A percentile compares a stretch with the other conserved stretches of the same genome.
Conservation (phyloP, 108 stramenopile genomes). For the Fragilaria radians region DNA sequence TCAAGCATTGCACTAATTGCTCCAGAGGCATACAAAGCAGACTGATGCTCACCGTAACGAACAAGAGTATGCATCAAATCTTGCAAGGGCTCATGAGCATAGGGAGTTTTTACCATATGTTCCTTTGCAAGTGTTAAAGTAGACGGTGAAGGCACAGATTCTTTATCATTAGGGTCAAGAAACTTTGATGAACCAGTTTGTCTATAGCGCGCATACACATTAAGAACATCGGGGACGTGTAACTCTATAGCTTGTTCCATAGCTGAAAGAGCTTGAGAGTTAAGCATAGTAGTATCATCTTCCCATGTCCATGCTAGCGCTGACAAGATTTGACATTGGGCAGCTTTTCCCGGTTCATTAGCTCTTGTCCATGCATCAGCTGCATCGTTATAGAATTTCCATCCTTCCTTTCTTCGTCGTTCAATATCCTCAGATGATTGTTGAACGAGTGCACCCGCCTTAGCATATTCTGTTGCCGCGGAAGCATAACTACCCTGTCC, state of each 20-base stretch:
- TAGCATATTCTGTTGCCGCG: conserved; percentile 66
- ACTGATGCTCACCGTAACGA: conserved; percentile 47
- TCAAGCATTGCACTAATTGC: conserved; percentile 60
- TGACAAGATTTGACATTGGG: conserved; percentile 39
- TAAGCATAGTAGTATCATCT: conserved; percentile 22
- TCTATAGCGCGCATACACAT: conserved; percentile 64
- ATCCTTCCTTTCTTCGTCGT: conserved; percentile 47
- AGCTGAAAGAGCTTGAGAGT: conserved; percentile 41
- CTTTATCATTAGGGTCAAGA: conserved; percentile 31
- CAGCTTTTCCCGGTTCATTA: conserved; percentile 63
- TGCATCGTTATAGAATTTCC: conserved; percentile 53
- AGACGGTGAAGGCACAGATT: conserved; percentile 20
- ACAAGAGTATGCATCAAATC: conserved; percentile 42
- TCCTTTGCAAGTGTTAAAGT: conserved; percentile 45
- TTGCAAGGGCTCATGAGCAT: conserved; percentile 69
- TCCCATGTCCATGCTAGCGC: conserved; percentile 56
- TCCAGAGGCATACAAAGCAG: conserved; percentile 78
- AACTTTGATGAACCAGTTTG: conserved; percentile 67
- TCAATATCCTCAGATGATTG: conserved; percentile 26
- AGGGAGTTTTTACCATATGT: conserved; percentile 52
- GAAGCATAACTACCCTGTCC: conserved; percentile 60
- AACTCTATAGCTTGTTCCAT: conserved; percentile 72
- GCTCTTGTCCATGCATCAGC: conserved; percentile 53
- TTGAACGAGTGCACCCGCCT: conserved; percentile 63
- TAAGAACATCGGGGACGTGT: conserved; percentile 73